Evolutionary conservation across 2,329 filamentous ascomycete genomes (phyloP), one percentile per base, ranked within the genome.

Genomic region (Teratosphaeria epicoccoides): DNA sequence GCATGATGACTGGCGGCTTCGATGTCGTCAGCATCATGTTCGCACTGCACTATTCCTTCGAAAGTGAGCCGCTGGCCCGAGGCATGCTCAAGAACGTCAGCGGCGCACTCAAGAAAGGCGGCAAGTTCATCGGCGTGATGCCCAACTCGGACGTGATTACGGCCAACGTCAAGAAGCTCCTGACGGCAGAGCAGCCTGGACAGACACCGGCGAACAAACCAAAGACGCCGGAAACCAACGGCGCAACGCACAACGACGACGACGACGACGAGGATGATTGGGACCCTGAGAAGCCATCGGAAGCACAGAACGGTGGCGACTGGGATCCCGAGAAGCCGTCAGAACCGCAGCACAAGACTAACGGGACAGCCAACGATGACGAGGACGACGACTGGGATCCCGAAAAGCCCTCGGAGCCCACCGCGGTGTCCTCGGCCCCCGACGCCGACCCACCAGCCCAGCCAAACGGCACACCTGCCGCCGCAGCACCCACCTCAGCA

Each of bases 1-100:
- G 79, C 71, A 79, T 80, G 55, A 81, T 81, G 49, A 85, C 85
- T 51, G 90, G 91, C 40, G 74, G 74, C 3, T 98, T 97, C 62
- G 93, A 98, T 66, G 87, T 97, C 43, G 91, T 98, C 57, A 89
- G 85, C 65, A 95, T 95, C 81, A 98, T 98, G 93, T 98, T 98
- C 70, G 94, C 89, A 63, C 93, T 98, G 83, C 93, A 98, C 72
- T 98, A 98, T 68, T 90, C 93, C 5, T 98, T 97, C 61, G 93
- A 97, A 73, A 88, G 77, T 49, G 91, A 98, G 68, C 80, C 82
- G 46, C 94, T 95, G 69, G 88, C 91, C 2, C 82, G 88, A 44
- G 87, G 82, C 56, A 97, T 98, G 93, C 77, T 98, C 51, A 81
- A 83, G 63, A 98, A 98, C 64, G 91, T 98, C 2, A 85, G 93